Evolutionary conservation across 2,329 filamentous ascomycete genomes (phyloP).

Genomic region (Penicillium sclerotiorum): DNA sequence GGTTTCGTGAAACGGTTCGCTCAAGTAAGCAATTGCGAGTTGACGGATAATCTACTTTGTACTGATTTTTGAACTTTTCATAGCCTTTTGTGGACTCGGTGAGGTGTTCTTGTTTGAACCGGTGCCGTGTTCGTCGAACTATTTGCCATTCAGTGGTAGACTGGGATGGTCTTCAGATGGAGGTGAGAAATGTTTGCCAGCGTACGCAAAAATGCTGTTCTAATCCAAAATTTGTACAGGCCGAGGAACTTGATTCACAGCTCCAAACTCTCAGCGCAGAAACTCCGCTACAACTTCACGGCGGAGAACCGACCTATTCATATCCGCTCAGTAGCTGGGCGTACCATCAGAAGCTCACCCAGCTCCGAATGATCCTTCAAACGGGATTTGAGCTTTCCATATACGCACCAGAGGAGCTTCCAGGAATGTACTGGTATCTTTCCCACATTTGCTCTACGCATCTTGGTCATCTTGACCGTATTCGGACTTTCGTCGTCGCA

Average conservation of each 20-base stretch:
- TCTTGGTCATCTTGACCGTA: conserved; percentile 70
- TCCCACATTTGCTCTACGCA: conserved; percentile 71
- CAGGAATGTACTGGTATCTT: conserved; percentile 90
- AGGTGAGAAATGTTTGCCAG: conserved; percentile 51
- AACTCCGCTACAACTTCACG: conserved; percentile 56
- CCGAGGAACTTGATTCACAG: conserved; percentile 71
- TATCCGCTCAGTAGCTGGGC: conserved; percentile 85
- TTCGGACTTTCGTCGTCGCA: conserved; percentile 64
- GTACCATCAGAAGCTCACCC: conserved; percentile 83
- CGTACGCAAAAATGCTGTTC: background rate
- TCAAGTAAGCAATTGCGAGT: conserved; percentile 41
- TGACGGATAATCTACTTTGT: too few species aligned
- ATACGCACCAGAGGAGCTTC: conserved; percentile 82
- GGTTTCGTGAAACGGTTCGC: conserved; percentile 59
- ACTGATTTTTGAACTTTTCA: too few species aligned
- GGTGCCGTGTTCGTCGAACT: conserved; percentile 85
- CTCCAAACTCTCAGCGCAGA: conserved; percentile 66
- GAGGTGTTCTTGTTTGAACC: conserved; percentile 83
- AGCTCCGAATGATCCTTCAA: conserved; percentile 85
- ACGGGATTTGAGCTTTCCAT: conserved; percentile 92
- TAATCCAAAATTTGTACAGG: conserved; percentile 32
- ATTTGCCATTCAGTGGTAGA: conserved; percentile 80
- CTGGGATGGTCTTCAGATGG: conserved; percentile 81
- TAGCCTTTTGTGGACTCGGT: conserved; percentile 82
- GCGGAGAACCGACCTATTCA: conserved; percentile 62